A percentile compares a stretch with the other conserved stretches of the same genome.
Conservation (phyloP, 805 yeast genomes). For the Starmerella potacharoeniae region DNA sequence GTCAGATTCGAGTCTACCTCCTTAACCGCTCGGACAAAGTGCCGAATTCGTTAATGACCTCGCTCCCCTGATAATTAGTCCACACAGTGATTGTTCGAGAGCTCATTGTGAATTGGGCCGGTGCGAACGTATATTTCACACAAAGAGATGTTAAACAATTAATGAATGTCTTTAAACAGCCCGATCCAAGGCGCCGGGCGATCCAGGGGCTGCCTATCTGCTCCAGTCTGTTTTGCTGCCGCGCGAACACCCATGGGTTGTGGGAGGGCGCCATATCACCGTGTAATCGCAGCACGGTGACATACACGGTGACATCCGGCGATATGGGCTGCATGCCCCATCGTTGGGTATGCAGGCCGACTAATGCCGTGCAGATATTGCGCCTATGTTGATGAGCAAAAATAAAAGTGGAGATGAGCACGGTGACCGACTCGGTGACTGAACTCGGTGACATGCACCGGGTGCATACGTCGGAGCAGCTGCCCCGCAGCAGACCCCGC, state of each 20-base stretch:
- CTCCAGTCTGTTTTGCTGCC: no score
- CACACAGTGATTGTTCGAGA: no score
- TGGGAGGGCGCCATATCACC: background rate
- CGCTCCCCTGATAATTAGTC: background rate
- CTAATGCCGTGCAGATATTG: no score
- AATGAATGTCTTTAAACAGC: background rate
- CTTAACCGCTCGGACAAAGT: constrained; percentile 26
- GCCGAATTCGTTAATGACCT: constrained; percentile 7
- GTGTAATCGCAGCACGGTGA: background rate
- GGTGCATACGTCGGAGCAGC: no score
- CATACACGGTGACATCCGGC: background rate
- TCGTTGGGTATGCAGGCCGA: no score
- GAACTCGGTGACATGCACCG: no score
- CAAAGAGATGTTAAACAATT: background rate
- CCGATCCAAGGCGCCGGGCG: no score
- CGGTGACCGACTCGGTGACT: background rate
- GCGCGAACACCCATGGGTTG: background rate
- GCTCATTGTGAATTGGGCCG: no score
- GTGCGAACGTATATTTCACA: background rate
- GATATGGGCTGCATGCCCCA: no score
- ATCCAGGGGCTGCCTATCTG: no score
- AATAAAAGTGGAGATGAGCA: background rate
- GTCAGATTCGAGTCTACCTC: constrained; percentile 24
- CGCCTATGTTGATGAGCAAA: no score
- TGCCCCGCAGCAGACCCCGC: no score